Evolutionary conservation across 345 rosid species (phyloP), one percentile per base, ranked within the genome.

Genomic region (Lepidium didymum): DNA sequence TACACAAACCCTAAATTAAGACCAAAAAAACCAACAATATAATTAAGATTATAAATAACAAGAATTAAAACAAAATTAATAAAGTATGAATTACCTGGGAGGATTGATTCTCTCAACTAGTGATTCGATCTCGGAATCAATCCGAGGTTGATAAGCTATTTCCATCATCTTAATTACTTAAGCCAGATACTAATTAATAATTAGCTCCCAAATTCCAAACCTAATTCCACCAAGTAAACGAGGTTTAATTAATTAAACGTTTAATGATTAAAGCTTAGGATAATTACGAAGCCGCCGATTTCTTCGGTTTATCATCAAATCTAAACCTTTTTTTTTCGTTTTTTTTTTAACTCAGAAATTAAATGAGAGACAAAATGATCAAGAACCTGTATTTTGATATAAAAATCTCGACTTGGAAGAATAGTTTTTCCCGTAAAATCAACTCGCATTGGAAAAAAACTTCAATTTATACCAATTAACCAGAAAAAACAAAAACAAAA

Each of bases 41-140:
- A 27, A 27, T 27, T 9, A 49, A 45, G 8, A 38, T 45, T 35
- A 42, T 8, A 11, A 14, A 16, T 7, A 42, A 10, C 15, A 54
- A 31, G 19, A 41, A 16, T 56, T 23, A 46, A 4, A 56, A 45
- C 0, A 25, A 4, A 7, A 18, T 2, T 42, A 38, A 43, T n/a
- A 50, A 46, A 34, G 35, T 18, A 62, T 4, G 13, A 55, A 86
- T 45, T 6, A 56, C 97, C 91, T 84, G 12, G 96, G 88, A 68
- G 97, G 96, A 61, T 94, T 69, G 40, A 94, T 94, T 78, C 95
- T 81, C 73, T 91, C 99, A 37, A 94, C 74, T 58, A 94, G 85
- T 23, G 87, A 80, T 58, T 94, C 90, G 43, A 76, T 82, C 37
- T 83, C 90, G 6, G 97, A 96, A 75, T 90, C 94, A 65, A 83